Base-by-base conservation (phyloP, 2,329 filamentous ascomycete genomes). In the Ophiostoma angusticollis region DNA sequence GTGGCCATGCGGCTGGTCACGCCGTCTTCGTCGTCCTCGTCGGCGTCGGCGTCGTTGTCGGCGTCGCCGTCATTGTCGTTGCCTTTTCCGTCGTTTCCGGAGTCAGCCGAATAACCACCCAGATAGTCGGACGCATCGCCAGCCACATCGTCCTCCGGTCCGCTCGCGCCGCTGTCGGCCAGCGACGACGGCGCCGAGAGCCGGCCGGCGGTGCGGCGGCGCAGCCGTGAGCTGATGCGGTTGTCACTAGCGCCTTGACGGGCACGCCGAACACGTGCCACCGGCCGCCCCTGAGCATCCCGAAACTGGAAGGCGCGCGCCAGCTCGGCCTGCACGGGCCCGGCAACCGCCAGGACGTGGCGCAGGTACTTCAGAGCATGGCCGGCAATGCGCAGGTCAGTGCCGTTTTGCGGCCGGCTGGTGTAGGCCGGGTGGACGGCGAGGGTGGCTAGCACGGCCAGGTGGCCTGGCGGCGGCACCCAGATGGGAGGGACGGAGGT, bases 351-450 rank as follows among this genome's bases (percentile, higher is more conserved):
- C 16, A 83, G 67, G 1, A 87, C 58, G 39, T 76, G 74, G 37
- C 73, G 76, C 2, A 96, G 67, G 42, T 91, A 82, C 27, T 67
- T 65, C 22, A 89, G 61, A 2, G 86, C 76, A 27, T 75, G 65
- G 38, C 77, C 70, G 3, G 84, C 67, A 9, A 83, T 72, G 35
- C 77, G 67, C 37, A 69, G 58, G 39, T 74, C 71, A 16, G 81
- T 76, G 11, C 61, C 52, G 8, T 74, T 72, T 21, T 70, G 67
- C 4, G 80, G 71, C 35, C 83, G 76, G 3, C 79, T 91, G 1
- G 87, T 95, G 47, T 82, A 74, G 18, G 65, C 62, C 0, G 89
- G 89, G 52, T 94, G 85, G 12, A 91, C 72, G n/a, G 79, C 59
- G n/a, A 95, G 65, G 2, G 84, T 91, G 31, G 70, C 75, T n/a